Evolutionary conservation across 805 yeast genomes (phyloP), one percentile per base, ranked within the genome.

Genomic region (Kazachstania psychrophila): DNA sequence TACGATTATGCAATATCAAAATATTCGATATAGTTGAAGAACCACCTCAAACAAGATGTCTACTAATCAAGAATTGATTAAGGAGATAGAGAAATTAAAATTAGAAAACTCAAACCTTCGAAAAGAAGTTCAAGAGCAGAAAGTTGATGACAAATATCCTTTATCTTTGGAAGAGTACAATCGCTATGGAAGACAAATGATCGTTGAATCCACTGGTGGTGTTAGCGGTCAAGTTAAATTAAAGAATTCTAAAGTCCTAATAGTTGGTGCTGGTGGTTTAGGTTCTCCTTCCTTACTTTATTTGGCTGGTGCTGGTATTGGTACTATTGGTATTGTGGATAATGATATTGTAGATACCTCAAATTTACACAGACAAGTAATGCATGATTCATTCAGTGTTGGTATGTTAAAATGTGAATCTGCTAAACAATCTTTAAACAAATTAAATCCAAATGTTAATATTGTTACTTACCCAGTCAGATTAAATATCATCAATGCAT

Each of bases 181-280:
- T 22, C 63, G 96, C 25, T 92, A 92, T 58, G 97, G 99, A 3
- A 70, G 99, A 37, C 98, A 92, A 52, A 81, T 92, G 89, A 76
- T 88, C 18, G 96, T 92, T 2, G 92, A 94, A 3, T 81, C 75
- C 40, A 66, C 87, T 34, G 85, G 87, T 17, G 59, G 60, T 5
- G 46, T 60, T 4, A 40, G 40, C 6, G 69, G 76, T 2, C 99
- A 92, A 55, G 35, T 70, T 6, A 64, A 60, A 29, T 58, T 92
- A 32, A 78, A 77, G 44, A 46, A 57, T 0, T 40, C 89, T 2
- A 72, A 65, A 35, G 72, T 88, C 0, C 58, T 89, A 18, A 88
- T 92, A 0, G 69, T 92, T 6, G 98, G 99, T 1, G 96, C 96
- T 1, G 99, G 98, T 9, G 99, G 99, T 0, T 66, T 92, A 6